These are phyloP conservation scores for Tetrahymena thermophila DNA, from an alignment of 73 alveolate genomes.

Conservation along the genomic window DNA sequence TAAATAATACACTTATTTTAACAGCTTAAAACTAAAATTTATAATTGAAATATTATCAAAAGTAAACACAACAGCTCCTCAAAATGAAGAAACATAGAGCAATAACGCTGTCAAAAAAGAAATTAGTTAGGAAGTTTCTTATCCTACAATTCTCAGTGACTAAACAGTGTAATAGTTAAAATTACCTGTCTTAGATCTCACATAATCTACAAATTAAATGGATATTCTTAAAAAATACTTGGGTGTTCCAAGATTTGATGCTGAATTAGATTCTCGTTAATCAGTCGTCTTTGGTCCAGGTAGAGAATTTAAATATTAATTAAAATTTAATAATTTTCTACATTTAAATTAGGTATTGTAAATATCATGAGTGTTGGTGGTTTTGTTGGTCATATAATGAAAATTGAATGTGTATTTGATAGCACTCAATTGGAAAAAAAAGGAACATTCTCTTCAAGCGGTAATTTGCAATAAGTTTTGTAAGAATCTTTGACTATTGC, in stretches of 20 bases:
- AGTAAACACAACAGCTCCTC: not conserved
- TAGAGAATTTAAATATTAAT: not conserved
- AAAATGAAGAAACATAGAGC: not conserved
- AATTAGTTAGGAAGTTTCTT: not conserved
- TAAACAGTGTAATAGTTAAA: not conserved
- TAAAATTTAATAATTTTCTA: not conserved
- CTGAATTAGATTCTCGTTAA: slow-evolving; percentile 17
- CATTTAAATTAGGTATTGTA: not conserved
- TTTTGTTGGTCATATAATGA: slow-evolving; percentile 24
- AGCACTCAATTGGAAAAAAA: slow-evolving; percentile 17
- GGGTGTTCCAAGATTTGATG: slow-evolving; percentile 31
- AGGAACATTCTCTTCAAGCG: slow-evolving; percentile 61
- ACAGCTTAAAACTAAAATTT: not conserved
- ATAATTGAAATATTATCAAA: not conserved
- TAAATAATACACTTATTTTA: not conserved
- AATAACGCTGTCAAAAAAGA: not conserved
- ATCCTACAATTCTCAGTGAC: not conserved
- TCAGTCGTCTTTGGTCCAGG: slow-evolving; percentile 29
- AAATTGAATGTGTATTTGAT: slow-evolving; percentile 34
- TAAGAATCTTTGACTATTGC: slow-evolving; percentile 69
- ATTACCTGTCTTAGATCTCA: slow-evolving; percentile 7
- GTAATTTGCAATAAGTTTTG: slow-evolving; percentile 65
- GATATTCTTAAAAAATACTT: slow-evolving; percentile 14
- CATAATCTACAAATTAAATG: not conserved
- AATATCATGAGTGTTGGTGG: slow-evolving; percentile 34